Evolutionary conservation across 164 flowering plant genomes (phyloP).

Genomic region (Cinnamomum chago): DNA sequence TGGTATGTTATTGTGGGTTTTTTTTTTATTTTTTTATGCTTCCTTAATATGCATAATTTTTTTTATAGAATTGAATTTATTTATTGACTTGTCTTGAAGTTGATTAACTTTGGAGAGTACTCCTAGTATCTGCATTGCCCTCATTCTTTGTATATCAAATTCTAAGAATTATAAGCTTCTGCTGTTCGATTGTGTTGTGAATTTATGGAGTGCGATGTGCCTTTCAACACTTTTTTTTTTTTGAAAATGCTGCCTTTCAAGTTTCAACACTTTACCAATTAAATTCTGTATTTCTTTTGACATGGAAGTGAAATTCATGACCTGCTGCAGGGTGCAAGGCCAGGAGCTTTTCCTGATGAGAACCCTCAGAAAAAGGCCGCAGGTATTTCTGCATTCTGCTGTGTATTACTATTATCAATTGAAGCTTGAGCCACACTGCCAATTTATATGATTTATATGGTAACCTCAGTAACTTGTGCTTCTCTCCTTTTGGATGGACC

Average conservation of each 20-base stretch:
- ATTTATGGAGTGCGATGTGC: no score
- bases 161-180: no score
- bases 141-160: no score
- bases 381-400: conserved; percentile 18
- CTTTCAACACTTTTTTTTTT: no score
- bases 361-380: conserved; percentile 47
- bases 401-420: neutral
- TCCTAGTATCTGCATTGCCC: no score
- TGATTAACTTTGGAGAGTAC: no score
- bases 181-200: no score
- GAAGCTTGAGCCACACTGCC: neutral
- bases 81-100: no score
- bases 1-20: conserved; percentile 46
- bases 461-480: neutral
- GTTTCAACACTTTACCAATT: no score
- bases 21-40: neutral
- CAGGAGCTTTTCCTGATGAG: conserved; percentile 67
- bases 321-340: conserved; percentile 69
- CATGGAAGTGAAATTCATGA: neutral
- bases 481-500: neutral
- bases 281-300: no score
- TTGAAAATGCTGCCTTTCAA: no score
- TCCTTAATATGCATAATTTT: neutral
- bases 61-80: neutral
- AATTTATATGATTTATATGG: neutral